These are phyloP conservation scores for Psilocybe sp. DNA, from an alignment of 768 basidiomycete species.

Conservation along the genomic window DNA sequence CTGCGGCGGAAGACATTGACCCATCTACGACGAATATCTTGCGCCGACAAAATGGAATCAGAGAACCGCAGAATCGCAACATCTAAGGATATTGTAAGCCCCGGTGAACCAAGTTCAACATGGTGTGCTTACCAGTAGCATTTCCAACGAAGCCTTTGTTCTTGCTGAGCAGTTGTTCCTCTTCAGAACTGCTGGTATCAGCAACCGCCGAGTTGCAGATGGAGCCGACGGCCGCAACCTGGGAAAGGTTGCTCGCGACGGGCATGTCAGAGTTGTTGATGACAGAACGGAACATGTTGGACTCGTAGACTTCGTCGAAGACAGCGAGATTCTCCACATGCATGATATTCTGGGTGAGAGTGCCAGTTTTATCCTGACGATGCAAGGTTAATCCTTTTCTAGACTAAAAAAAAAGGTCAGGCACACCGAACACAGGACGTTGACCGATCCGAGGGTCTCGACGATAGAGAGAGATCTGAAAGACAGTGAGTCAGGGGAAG, in stretches of 20 bases:
- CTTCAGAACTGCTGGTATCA: conserved; percentile 24
- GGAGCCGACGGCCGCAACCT: conserved; percentile 39
- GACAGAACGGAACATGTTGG: conserved; percentile 17
- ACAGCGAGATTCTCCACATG: conserved; percentile 46
- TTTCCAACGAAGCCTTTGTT: conserved; percentile 35
- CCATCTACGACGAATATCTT: conserved; percentile 31
- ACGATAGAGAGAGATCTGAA: conserved; percentile 58
- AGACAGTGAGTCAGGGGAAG: background rate
- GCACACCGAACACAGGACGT: conserved; percentile 38
- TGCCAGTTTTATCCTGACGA: conserved; percentile 59
- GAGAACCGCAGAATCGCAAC: conserved; percentile 54
- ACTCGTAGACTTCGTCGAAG: conserved; percentile 28
- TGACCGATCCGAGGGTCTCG: conserved; percentile 64
- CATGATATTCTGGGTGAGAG: conserved; percentile 61
- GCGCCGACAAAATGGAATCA: conserved; percentile 27
- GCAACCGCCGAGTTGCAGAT: conserved; percentile 53
- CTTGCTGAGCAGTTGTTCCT: conserved; percentile 27
- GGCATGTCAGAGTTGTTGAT: conserved; percentile 6
- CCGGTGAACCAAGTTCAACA: background rate
- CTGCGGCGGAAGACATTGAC: conserved; percentile 29
- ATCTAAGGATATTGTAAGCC: conserved; percentile 26
- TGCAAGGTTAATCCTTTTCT: background rate
- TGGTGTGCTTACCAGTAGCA: conserved; percentile 41
- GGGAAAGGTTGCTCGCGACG: conserved; percentile 17
- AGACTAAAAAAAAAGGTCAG: background rate